Evolutionary conservation across 2,329 filamentous ascomycete species (phyloP), one percentile per base, ranked within the genome.

Genomic region (Scorias spongiosa): DNA sequence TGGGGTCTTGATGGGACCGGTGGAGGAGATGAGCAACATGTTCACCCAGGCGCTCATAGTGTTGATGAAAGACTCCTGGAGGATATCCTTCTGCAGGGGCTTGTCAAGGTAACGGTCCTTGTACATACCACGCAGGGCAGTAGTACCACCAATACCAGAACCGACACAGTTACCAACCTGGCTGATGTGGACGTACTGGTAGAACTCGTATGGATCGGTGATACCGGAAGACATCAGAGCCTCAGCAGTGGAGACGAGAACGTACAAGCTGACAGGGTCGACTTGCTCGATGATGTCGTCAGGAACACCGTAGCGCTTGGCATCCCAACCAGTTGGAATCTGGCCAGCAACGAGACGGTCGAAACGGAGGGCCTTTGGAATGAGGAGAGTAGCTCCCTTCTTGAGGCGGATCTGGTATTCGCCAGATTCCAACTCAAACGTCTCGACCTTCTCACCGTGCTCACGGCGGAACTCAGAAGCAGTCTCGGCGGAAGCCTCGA

Each of bases 11-110:
- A 98, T 96, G 37, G 91, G 86, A 54, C 91, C 91, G 42, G 91
- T 96, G 5, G 91, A 96, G 4, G 91, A 98, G 51, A 98, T 72
- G 51, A 98, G 72, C 67, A 98, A 72, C 91, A 98, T 98, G 73
- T 98, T 98, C 46, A 98, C 88, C 91, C 91, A 98, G 12, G 91
- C 91, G 55, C 85, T 82, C 89, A 98, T 98, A 44, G 91, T 98
- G 74, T 98, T 98, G 76, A 98, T 96, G 74, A 98, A 98, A 10
- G 91, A 96, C 68, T 98, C 91, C 62, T 98, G 93, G 11, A 98
- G 76, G 61, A 98, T 95, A 61, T 98, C 91, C 68, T 96, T 98
- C 68, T 98, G 93, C 41, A 98, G 77, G 44, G 89, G 91, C 70
- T 88, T 91, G 69, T 98, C 91, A 49, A 96, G 75, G 78, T 81